Evolutionary conservation across 1,284 basidiomycete genomes (phyloP), one percentile per base, ranked within the genome.

Genomic region (Vanrija sp.): DNA sequence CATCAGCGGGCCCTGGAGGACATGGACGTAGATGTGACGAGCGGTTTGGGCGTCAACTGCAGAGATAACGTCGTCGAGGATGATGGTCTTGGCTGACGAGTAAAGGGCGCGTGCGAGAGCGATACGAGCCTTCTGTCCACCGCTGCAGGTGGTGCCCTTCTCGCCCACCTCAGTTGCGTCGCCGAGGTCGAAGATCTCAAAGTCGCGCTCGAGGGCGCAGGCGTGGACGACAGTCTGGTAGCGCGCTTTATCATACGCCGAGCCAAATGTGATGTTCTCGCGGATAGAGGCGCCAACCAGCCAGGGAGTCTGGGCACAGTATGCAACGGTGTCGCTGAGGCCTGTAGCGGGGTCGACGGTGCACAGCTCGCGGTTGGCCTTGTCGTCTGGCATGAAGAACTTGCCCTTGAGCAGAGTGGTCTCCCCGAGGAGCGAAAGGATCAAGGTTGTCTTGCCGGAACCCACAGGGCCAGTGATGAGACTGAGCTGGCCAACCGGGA

Each of bases 371-470:
- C 73, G 65, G 50, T 71, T 67, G 25, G 72, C 75, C 21, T 66
- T 68, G 54, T 77, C 74, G 53, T 80, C 79, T 6, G 81, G 80
- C 72, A 82, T 79, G 70, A 79, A 81, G 1, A 81, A 74, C 46
- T 77, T 67, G 10, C 82, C 82, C 15, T 67, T 64, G 29, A 82
- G 64, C 7, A 79, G 72, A 18, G 75, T 75, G 10, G 79, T 80
- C 65, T 83, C 82, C 28, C 82, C 82, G n/a, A 73, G 63, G 3
- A 72, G 54, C 16, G 86, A 85, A 16, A 81, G 79, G 51, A 89
- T 76, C 6, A 90, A 73, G 0, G 87, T 86, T 0, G 87, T 88
- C 77, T 92, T 92, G 12, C 82, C 82, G 3, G 71, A 77, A 6
- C 81, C 81, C 21, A 82, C 81, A 3, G 79, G 68, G 1, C 79